Evolutionary conservation across 805 yeast species (phyloP), one percentile per base, ranked within the genome.

Genomic region (Wickerhamiella azyma): DNA sequence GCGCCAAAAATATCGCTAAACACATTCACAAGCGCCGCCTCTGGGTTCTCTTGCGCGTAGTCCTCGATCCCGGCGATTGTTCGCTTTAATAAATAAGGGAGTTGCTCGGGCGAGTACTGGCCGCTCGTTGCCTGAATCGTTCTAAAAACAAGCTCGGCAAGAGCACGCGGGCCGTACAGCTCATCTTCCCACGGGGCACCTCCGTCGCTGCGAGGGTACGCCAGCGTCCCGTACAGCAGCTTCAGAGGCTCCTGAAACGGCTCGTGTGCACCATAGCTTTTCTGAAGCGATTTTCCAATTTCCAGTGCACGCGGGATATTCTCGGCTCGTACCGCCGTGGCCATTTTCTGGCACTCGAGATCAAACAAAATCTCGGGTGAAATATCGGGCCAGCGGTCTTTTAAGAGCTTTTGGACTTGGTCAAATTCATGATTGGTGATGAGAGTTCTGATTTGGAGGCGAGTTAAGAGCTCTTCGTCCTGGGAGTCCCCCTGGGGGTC

Each of bases 401-500:
- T 57, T 11, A 76, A 55, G 39, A 67, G 58, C 36, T 59, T 58
- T 43, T 70, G 51, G 14, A 72, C 71, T 17, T 60, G 63, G 35
- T 68, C 72, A 38, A 76, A 64, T 16, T 76, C 66, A 18, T 74
- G 71, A 2, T 64, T 62, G 36, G 60, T 53, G 4, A 81, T 62
- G 19, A 66, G 52, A 2, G 59, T 53, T 41, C 77, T 64, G 16
- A 77, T 63, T 39, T 61, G 62, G 52, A 72, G 79, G 43, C 78
- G 68, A 17, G 13, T 19, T 26, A 24, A 11, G 6, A 19, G 18
- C 7, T 39, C 47, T 4, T 44, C 13, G 47, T 50, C 37, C 30
- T 29, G 26, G 30, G 9, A 4, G 30, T 6, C 5, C 30, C n/a
- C n/a, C n/a, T n/a, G n/a, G n/a, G n/a, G n/a, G n/a, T n/a, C n/a